Evolutionary conservation across 1,139 yeast genomes (phyloP), one percentile per base, ranked within the genome.

Genomic region (Hansenula lynferdii): DNA sequence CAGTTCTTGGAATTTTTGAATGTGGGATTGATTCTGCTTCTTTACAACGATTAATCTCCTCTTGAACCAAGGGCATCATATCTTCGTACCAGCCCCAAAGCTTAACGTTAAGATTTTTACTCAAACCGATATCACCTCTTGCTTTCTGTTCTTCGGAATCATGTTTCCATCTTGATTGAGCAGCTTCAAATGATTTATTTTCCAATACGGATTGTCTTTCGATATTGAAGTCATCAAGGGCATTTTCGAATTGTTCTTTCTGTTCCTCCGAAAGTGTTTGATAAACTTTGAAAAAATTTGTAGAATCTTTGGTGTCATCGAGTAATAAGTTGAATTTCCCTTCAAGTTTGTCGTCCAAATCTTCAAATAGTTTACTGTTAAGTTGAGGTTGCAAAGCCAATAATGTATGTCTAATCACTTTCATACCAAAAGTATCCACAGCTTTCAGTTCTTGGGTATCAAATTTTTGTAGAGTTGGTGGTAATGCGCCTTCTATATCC

Each of bases 151-250:
- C 81, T 51, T 86, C 94, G 52, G 77, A 83, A 48, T 83, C 92
- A 51, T 80, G 82, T 54, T 77, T 81, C 97, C 97, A 92, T 58
- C 85, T 83, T 54, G 81, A 86, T 46, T 75, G 78, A 0, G 97
- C 96, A 3, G 92, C 92, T 50, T 85, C 92, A 9, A 84, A 70
- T 5, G 95, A 94, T 43, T 84, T 72, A 25, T 79, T 70, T 58
- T 92, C 98, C 31, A 92, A 61, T 35, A 74, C 74, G 40, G 77
- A 67, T 58, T 92, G 96, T 55, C 98, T 77, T 19, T 76, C 77
- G 41, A 74, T 75, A 47, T 92, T 90, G 51, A 82, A 77, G 1
- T 68, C 62, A 45, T 86, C 89, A 40, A 90, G 62, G 0, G 80
- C 75, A 22, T 66, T 68, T 49, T 85, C 84, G 58, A 87, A 87